Conservation (phyloP, 192 early-diverging fungal genomes). For the Backusella liffmaniae region DNA sequence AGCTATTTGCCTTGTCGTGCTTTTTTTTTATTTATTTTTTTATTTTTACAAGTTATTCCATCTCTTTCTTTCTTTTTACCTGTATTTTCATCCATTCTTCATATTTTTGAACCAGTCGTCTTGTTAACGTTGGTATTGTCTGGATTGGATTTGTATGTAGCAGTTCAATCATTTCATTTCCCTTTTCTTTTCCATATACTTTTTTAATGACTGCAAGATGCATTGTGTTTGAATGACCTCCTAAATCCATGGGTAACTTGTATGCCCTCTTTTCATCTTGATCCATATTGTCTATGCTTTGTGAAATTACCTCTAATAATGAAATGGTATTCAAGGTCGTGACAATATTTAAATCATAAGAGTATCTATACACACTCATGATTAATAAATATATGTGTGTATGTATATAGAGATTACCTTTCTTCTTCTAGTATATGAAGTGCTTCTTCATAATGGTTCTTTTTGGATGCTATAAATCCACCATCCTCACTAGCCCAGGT, state of each 20-base stretch:
- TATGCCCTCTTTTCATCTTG: conserved; percentile 74
- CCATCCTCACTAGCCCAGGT: conserved; percentile 88
- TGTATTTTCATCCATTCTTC: conserved; percentile 93
- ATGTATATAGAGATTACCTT: conserved; percentile 54
- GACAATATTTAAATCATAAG: conserved; percentile 98
- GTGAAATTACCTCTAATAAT: conserved; percentile 85
- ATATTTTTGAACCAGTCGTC: conserved; percentile 94
- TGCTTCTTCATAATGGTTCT: conserved; percentile 90
- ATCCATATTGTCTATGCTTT: conserved; percentile 76
- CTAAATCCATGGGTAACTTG: conserved; percentile 72
- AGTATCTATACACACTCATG: conserved; percentile 39
- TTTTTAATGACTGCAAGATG: conserved; percentile 90
- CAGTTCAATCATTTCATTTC: conserved; percentile 86
- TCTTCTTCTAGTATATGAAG: conserved; percentile 95
- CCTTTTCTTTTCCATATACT: conserved; percentile 86
- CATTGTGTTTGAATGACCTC: conserved; percentile 82
- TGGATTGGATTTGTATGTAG: conserved; percentile 87
- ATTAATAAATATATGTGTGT: not conserved
- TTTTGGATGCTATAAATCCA: conserved; percentile 87
- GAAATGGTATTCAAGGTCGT: conserved; percentile 87
- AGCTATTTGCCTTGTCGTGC: conserved; percentile 92
- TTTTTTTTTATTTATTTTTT: too few species aligned
- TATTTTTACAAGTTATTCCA: too few species aligned
- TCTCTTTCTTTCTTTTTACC: conserved; percentile 36
- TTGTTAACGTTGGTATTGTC: conserved; percentile 89